Percentiles rank a stretch among this genome's conserved stretches.
Conservation (phyloP, 2,329 filamentous ascomycete genomes). For the Alternaria burnsii region DNA sequence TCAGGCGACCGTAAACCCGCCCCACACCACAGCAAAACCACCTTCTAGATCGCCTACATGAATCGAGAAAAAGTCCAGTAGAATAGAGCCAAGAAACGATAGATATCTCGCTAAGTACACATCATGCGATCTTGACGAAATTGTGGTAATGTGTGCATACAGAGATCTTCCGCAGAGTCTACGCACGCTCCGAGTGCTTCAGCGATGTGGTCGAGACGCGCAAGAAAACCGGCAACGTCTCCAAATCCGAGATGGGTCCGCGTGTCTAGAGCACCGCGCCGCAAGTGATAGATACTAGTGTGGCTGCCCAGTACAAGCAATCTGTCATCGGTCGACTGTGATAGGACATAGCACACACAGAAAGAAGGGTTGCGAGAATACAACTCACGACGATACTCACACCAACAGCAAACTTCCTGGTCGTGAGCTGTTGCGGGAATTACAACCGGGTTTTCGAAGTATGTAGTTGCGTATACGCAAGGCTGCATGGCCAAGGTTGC, state of each 20-base stretch:
- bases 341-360: neutral
- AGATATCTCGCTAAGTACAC: conserved; percentile 7
- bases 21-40: conserved; percentile 15
- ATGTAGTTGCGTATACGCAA: conserved; percentile 18
- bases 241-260: conserved; percentile 7
- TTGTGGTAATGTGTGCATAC: conserved; percentile 9
- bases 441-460: conserved; percentile 6
- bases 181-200: conserved; percentile 1
- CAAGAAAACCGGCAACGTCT: conserved; percentile 6
- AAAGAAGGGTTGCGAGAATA: neutral
- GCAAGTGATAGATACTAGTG: conserved; percentile 10
- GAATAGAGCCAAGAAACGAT: conserved; percentile 11
- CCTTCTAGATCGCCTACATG: conserved; percentile 11
- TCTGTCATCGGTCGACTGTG: neutral
- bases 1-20: conserved; percentile 18
- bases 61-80: conserved; percentile 8
- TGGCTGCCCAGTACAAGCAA: conserved; percentile 2
- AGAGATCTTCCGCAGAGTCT: conserved; percentile 10
- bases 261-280: conserved; percentile 11
- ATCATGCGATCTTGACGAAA: conserved; percentile 16
- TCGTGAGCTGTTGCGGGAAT: conserved; percentile 2
- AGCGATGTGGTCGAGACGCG: conserved; percentile 7
- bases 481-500: conserved; percentile 23
- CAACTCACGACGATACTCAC: neutral
- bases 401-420: conserved; percentile 1